Percentiles rank a stretch among this genome's conserved stretches.
Conservation (phyloP, 345 rosid genomes). For the Draba incana region DNA sequence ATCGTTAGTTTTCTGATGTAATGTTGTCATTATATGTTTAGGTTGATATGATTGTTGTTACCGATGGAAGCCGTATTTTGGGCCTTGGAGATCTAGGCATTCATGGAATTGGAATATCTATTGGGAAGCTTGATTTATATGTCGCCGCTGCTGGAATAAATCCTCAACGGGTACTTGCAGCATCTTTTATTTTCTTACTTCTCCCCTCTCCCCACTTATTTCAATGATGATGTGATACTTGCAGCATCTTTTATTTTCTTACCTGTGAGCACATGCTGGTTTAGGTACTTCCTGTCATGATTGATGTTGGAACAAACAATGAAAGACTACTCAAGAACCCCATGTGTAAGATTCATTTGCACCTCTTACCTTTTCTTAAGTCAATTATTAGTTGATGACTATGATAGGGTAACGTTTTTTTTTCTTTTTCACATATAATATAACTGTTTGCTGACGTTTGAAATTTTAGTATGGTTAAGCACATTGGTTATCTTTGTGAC, state of each 20-base stretch:
- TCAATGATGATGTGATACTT: conserved; percentile 7
- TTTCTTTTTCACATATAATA: conserved; percentile 5
- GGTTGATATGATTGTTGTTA: conserved; percentile 99
- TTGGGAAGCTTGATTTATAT: conserved; percentile 94
- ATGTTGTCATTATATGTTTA: conserved; percentile 33
- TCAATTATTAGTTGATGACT: not conserved
- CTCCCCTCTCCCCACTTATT: not conserved
- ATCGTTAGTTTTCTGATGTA: conserved; percentile 2
- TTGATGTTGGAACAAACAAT: conserved; percentile 98
- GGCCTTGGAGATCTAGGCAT: conserved; percentile 99
- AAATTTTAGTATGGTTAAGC: conserved; percentile 19
- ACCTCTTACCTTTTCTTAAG: conserved; percentile 13
- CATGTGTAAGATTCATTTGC: conserved; percentile 63
- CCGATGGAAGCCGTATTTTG: conserved; percentile 98
- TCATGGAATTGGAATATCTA: conserved; percentile 95
- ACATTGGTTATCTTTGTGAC: not conserved
- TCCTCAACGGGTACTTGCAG: conserved; percentile 82
- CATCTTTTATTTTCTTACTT: not conserved
- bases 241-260: not conserved
- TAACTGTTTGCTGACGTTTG: conserved; percentile 30
- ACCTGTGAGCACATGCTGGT: conserved; percentile 30
- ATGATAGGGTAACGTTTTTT: not conserved
- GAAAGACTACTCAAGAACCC: conserved; percentile 86
- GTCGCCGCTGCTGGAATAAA: conserved; percentile 99
- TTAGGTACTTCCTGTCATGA: conserved; percentile 98